Evolutionary conservation across 176 grass and related monocot species (phyloP), one percentile per base, ranked within the genome.

Genomic region (Avena eriantha): DNA sequence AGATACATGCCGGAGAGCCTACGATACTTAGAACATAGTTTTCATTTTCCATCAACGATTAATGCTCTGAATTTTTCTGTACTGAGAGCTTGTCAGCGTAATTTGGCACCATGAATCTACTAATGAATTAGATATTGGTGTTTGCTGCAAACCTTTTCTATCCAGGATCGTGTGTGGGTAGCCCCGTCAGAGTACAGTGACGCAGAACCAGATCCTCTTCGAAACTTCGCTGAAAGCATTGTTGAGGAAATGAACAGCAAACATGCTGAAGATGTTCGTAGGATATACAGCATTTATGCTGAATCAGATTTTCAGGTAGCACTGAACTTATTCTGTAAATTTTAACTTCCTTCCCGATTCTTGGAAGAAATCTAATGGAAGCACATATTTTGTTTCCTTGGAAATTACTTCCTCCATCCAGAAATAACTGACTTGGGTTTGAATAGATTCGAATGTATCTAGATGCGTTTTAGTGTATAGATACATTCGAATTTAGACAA

Each of bases 261-360:
- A 85, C 85, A 91, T 87, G 82, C 84, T 56, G 97, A 96, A 81
- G 97, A 98, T 46, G 90, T 98, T 24, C 87, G 54, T 63, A 86
- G 94, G 61, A 81, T 98, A 82, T 96, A 87, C 90, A 93, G 21
- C 58, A 88, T 98, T 74, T 96, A 94, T 47, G 90, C 94, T 29
- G 92, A 98, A 36, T 88, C 92, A 73, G 94, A 91, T 86, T 96
- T 94, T 72, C 90, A 93, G 97, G 97, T 95, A 70, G 92, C 93
- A 78, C 33, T 78, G 49, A 82, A 71, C 46, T 77, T 57, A 61
- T 84, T 77, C 48, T 22, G 50, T 47, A 18, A 43, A 71, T 81
- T 80, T 43, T 56, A 34, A 15, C n/a, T 84, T 75, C 51, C 59
- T 74, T 87, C 26, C 80, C 66, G 47, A 55, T 57, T 72, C 21